These are phyloP conservation scores for Lithohypha guttulata DNA, from an alignment of 2,329 filamentous ascomycete species.

Conservation along the genomic window DNA sequence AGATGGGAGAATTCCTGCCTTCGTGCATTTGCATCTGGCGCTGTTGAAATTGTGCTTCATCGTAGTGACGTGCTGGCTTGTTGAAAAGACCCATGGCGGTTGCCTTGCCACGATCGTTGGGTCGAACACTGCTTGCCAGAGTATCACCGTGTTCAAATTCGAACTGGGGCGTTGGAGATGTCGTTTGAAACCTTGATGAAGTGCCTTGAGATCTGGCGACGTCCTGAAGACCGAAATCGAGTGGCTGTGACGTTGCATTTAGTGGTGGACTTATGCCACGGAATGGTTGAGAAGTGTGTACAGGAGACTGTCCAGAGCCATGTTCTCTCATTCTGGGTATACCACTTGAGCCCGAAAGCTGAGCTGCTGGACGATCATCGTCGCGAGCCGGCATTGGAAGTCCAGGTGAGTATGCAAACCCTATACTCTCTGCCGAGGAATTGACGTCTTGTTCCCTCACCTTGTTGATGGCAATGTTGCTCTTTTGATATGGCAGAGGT, in stretches of 20 bases:
- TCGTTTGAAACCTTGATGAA: constrained; percentile 16
- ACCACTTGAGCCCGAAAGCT: constrained; percentile 43
- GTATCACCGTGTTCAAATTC: constrained; percentile 57
- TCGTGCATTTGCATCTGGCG: constrained; percentile 72
- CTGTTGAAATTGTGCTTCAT: constrained; percentile 75
- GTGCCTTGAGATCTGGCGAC: not conserved
- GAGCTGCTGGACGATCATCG: constrained; percentile 57
- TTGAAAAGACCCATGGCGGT: constrained; percentile 63
- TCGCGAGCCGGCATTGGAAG: constrained; percentile 62
- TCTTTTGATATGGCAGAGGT: constrained; percentile 24
- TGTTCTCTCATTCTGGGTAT: constrained; percentile 55
- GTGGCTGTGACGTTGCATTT: constrained; percentile 21
- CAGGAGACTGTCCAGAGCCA: constrained; percentile 27
- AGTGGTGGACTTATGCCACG: constrained; percentile 34
- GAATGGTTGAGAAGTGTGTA: constrained; percentile 23
- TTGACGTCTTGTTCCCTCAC: constrained; percentile 6
- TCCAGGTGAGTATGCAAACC: not conserved
- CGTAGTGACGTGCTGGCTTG: constrained; percentile 64
- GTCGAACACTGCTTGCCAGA: constrained; percentile 54
- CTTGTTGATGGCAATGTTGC: constrained; percentile 9
- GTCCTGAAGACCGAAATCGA: constrained; percentile 17
- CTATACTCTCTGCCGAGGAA: constrained; percentile 5
- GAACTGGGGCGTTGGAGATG: constrained; percentile 36
- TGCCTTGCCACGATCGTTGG: constrained; percentile 69
- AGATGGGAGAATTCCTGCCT: constrained; percentile 53